A percentile compares a stretch with the other conserved stretches of the same genome.
phyloP scores from a whole-genome alignment of 2,329 filamentous ascomycete species.

The Aspergillus persii region DNA sequence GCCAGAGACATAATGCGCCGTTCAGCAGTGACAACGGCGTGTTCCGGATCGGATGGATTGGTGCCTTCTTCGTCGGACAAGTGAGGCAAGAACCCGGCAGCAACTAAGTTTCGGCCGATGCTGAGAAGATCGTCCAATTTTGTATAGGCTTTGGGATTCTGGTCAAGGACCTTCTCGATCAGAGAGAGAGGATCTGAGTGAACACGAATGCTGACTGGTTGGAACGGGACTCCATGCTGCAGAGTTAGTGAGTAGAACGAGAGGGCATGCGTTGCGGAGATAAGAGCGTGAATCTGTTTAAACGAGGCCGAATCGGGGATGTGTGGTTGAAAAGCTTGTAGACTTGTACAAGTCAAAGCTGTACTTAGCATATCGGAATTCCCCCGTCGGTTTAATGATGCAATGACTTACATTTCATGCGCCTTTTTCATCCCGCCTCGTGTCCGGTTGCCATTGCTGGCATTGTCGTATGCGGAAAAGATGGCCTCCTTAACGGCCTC shows the following conservation, averaged over 20 bases:
- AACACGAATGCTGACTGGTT: constrained; percentile 65
- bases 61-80: constrained; percentile 21
- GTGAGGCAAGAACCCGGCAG: constrained; percentile 40
- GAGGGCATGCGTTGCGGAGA: constrained; percentile 61
- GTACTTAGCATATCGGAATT: neutral
- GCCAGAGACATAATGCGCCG: constrained; percentile 48
- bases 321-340: constrained; percentile 43
- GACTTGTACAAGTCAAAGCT: constrained; percentile 26
- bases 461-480: constrained; percentile 61
- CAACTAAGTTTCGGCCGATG: constrained; percentile 60
- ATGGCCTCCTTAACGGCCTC: constrained; percentile 51
- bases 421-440: constrained; percentile 63
- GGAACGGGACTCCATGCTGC: constrained; percentile 64
- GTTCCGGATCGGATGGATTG: constrained; percentile 15
- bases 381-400: neutral
- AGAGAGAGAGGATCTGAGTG: constrained; percentile 59
- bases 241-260: constrained; percentile 65
- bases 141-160: constrained; percentile 61
- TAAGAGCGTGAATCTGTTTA: constrained; percentile 51
- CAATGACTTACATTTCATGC: constrained; percentile 51
- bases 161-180: constrained; percentile 59
- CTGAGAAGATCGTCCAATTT: constrained; percentile 62
- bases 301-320: constrained; percentile 42
- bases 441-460: constrained; percentile 63
- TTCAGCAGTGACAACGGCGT: constrained; percentile 39